phyloP scores from a whole-genome alignment of 305 asterid genomes.

The Ajuga reptans region DNA sequence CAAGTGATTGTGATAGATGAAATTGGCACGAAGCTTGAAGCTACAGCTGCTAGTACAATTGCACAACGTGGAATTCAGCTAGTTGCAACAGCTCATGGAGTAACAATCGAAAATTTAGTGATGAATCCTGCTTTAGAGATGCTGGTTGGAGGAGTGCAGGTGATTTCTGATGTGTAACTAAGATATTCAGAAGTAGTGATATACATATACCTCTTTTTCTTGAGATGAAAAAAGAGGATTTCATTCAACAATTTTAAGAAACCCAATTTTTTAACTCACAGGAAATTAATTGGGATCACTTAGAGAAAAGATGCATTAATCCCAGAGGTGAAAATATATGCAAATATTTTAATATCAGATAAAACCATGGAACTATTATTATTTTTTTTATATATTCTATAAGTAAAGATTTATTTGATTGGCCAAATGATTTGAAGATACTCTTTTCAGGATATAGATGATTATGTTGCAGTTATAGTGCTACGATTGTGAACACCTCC shows the following conservation, averaged over 20 bases:
- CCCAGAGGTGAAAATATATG: neutral
- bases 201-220: neutral
- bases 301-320: neutral
- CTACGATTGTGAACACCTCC: too few species aligned
- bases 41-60: conserved; percentile 86
- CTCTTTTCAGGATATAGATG: too few species aligned
- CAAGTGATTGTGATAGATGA: conserved; percentile 96
- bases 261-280: conserved; percentile 1
- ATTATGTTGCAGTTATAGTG: too few species aligned
- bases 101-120: conserved; percentile 74
- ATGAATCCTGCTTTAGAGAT: conserved; percentile 89
- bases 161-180: conserved; percentile 23
- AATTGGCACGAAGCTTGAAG: conserved; percentile 93
- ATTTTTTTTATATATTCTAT: too few species aligned
- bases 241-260: neutral
- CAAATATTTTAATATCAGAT: neutral
- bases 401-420: too few species aligned
- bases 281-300: neutral
- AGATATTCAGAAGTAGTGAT: neutral
- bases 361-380: neutral
- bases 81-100: conserved; percentile 97
- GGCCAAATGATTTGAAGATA: too few species aligned
- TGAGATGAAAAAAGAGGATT: conserved; percentile 1
- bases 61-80: conserved; percentile 98
- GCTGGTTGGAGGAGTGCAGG: conserved; percentile 98